These are phyloP conservation scores for Conticribra weissflogii DNA, from an alignment of 108 stramenopile species.

Conservation along the genomic window DNA sequence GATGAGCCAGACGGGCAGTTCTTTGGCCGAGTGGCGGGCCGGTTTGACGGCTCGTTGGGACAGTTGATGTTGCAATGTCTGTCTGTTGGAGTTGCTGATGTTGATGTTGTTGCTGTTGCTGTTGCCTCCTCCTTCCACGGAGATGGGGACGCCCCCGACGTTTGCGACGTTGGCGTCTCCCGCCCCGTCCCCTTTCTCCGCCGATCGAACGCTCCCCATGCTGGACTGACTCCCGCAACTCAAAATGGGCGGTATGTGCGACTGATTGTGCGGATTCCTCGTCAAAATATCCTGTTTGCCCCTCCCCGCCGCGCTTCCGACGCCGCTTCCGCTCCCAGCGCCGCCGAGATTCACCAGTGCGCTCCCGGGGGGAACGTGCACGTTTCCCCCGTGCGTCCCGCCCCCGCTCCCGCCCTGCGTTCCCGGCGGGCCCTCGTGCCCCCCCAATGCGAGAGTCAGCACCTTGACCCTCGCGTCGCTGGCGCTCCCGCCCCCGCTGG, in stretches of 20 bases:
- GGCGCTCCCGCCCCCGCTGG: constrained; percentile 43
- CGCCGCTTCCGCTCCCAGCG: background rate
- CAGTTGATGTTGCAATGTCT: constrained; percentile 4
- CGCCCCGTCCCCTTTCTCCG: constrained; percentile 7
- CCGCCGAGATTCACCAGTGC: too few relatives aligned
- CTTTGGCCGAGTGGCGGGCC: constrained; percentile 70
- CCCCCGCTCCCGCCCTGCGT: background rate
- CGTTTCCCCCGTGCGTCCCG: background rate
- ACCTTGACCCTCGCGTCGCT: constrained; percentile 16
- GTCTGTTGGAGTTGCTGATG: constrained; percentile 4
- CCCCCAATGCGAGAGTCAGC: constrained; percentile 2
- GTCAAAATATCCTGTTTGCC: background rate
- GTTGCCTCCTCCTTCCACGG: constrained; percentile 10
- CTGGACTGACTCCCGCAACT: constrained; percentile 80
- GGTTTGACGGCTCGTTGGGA: too few relatives aligned
- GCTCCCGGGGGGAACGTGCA: too few relatives aligned
- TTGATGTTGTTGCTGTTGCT: background rate
- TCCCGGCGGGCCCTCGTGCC: background rate
- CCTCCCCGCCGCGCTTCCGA: background rate
- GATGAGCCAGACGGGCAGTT: constrained; percentile 86
- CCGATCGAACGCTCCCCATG: constrained; percentile 72
- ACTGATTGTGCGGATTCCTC: constrained; percentile 21
- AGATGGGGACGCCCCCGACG: constrained; percentile 6
- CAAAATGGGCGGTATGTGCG: constrained; percentile 79
- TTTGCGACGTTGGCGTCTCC: background rate